Evolutionary conservation across 768 basidiomycete species (phyloP).

Genomic region (Mrakia gelida): DNA sequence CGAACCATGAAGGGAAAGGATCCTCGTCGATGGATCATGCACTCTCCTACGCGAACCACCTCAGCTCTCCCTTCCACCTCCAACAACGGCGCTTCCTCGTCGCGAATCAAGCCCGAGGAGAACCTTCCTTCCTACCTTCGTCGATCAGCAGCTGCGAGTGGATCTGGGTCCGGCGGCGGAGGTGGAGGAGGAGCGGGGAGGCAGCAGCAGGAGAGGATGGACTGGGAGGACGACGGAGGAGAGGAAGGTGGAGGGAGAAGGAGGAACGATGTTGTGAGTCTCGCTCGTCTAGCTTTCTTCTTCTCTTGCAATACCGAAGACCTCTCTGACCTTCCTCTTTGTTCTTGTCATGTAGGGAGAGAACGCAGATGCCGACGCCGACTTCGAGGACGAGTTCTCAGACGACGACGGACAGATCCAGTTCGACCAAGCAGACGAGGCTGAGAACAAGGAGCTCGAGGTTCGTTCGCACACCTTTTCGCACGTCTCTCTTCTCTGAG

Average conservation of each 20-base stretch:
- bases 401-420: conserved; percentile 32
- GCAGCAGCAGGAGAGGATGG: conserved; percentile 12
- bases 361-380: conserved; percentile 25
- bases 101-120: not conserved
- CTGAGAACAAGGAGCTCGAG: conserved; percentile 32
- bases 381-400: conserved; percentile 32
- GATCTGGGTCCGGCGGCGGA: not conserved
- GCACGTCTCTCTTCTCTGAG: not conserved
- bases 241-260: conserved; percentile 16
- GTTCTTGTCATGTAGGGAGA: conserved; percentile 9
- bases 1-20: conserved; percentile 29
- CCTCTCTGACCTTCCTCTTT: not conserved
- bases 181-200: not conserved
- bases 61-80: conserved; percentile 5
- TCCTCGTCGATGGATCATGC: conserved; percentile 30
- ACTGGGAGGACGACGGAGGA: conserved; percentile 20
- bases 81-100: not conserved
- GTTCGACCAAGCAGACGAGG: conserved; percentile 31
- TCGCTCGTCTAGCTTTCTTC: not conserved
- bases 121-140: conserved; percentile 9
- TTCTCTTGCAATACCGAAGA: not conserved
- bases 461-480: not conserved
- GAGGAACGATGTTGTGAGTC: conserved; percentile 5
- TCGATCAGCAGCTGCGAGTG: not conserved
- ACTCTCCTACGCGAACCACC: conserved; percentile 16